phyloP scores from a whole-genome alignment of 2,329 filamentous ascomycete genomes.

The Ophiobolus disseminans region DNA sequence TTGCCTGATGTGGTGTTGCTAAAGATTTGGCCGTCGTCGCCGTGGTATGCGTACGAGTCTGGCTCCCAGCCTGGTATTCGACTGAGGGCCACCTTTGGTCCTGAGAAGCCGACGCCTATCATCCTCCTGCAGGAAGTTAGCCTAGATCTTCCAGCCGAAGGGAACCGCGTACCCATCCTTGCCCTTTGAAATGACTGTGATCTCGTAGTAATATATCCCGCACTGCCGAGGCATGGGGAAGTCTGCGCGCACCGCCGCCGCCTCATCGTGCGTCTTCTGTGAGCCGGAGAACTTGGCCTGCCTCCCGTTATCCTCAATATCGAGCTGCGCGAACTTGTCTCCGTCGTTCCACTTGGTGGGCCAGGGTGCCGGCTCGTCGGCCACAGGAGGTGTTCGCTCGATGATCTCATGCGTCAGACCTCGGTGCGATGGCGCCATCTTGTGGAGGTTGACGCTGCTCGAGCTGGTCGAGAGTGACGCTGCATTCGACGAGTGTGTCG shows the following conservation, averaged over 20 bases:
- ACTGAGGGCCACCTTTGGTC: slow-evolving; percentile 64
- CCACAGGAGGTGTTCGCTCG: slow-evolving; percentile 70
- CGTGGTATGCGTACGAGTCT: slow-evolving; percentile 71
- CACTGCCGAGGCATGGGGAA: slow-evolving; percentile 86
- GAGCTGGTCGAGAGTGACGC: slow-evolving; percentile 62
- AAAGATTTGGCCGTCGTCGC: slow-evolving; percentile 70
- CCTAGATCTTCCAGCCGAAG: neutral
- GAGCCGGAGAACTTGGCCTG: slow-evolving; percentile 69
- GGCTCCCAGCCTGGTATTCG: slow-evolving; percentile 70
- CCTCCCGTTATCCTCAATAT: slow-evolving; percentile 75
- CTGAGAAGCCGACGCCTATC: slow-evolving; percentile 68
- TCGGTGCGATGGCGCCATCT: slow-evolving; percentile 70
- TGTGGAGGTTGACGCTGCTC: slow-evolving; percentile 65
- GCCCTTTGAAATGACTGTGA: slow-evolving; percentile 69
- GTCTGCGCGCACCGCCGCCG: slow-evolving; percentile 81
- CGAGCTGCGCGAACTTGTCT: slow-evolving; percentile 76
- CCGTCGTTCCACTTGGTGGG: slow-evolving; percentile 82
- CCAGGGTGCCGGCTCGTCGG: slow-evolving; percentile 71
- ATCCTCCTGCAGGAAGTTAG: slow-evolving; percentile 46
- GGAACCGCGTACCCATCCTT: slow-evolving; percentile 66
- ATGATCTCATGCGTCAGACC: slow-evolving; percentile 85
- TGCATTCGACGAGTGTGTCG: slow-evolving; percentile 54
- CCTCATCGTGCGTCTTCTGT: slow-evolving; percentile 71
- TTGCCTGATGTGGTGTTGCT: slow-evolving; percentile 64
- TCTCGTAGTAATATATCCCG: slow-evolving; percentile 94